Percentiles rank a stretch among this genome's conserved stretches.
These are phyloP conservation scores for Populus tomentosa DNA, from an alignment of 441 rosid genomes.

Conservation along the genomic window DNA sequence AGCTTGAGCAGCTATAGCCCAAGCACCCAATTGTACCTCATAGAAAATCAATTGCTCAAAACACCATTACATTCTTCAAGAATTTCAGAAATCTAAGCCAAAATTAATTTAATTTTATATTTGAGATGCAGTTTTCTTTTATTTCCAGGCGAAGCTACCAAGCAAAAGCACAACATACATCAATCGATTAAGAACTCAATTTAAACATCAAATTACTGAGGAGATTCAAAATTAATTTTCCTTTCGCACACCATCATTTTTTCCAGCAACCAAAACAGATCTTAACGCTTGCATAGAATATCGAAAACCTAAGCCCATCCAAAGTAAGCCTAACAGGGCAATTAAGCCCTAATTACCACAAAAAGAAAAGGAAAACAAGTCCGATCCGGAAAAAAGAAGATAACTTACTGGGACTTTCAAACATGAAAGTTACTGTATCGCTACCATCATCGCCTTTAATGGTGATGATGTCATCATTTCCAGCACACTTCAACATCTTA, in stretches of 20 bases:
- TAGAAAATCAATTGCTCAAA: background rate
- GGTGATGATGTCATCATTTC: conserved; percentile 95
- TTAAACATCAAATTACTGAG: background rate
- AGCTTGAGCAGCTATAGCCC: background rate
- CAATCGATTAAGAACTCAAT: background rate
- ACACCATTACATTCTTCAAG: background rate
- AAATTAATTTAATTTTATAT: too few relatives aligned
- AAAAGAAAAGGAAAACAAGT: background rate
- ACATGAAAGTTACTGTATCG: conserved; percentile 97
- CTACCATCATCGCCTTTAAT: conserved; percentile 95
- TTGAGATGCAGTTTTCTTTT: background rate
- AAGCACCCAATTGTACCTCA: background rate
- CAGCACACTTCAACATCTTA: conserved; percentile 94
- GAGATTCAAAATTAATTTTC: background rate
- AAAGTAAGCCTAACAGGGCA: background rate
- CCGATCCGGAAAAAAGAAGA: too few relatives aligned
- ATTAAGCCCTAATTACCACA: background rate
- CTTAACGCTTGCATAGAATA: background rate
- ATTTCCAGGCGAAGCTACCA: background rate
- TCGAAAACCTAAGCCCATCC: background rate
- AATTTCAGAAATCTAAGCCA: background rate
- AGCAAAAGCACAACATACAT: background rate
- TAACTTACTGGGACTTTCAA: conserved; percentile 87
- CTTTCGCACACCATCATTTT: background rate
- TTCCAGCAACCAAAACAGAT: background rate